Evolutionary conservation across 306 rosid species (phyloP).

Genomic region (Cucurbita pepo): DNA sequence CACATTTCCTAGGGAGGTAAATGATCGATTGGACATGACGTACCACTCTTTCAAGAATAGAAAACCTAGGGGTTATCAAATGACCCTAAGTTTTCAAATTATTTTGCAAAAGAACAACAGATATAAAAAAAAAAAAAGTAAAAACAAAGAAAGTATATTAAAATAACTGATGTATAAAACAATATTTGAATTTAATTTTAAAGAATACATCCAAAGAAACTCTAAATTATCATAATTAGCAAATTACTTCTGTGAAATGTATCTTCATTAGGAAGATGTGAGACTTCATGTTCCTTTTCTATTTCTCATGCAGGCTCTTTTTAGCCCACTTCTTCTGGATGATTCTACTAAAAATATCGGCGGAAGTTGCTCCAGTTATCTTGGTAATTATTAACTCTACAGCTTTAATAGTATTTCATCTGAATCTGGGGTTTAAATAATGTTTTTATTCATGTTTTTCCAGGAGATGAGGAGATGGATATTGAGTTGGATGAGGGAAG

Average conservation of each 20-base stretch:
- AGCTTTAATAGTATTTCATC: background rate
- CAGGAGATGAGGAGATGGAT: constrained; percentile 22
- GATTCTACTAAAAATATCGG: constrained; percentile 36
- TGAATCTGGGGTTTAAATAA: background rate
- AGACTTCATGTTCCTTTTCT: background rate
- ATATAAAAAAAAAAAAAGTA: too few species aligned
- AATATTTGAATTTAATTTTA: background rate
- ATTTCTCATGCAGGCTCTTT: constrained; percentile 50
- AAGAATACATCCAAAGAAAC: background rate
- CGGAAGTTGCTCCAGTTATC: constrained; percentile 16
- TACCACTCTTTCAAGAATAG: too few species aligned
- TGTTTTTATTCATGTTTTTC: background rate
- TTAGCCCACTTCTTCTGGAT: constrained; percentile 68
- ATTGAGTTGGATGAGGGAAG: constrained; percentile 15
- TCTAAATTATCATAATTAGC: background rate
- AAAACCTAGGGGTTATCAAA: background rate
- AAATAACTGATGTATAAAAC: background rate
- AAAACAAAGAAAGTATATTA: background rate
- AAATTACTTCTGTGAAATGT: background rate
- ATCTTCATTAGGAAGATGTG: background rate
- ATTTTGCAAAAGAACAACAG: background rate
- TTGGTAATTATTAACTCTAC: constrained; percentile 22
- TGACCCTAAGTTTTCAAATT: background rate
- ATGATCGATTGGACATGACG: too few species aligned
- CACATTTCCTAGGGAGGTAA: too few species aligned